Conservation (phyloP, 257 asterid species). For the Nicotiana paniculata region DNA sequence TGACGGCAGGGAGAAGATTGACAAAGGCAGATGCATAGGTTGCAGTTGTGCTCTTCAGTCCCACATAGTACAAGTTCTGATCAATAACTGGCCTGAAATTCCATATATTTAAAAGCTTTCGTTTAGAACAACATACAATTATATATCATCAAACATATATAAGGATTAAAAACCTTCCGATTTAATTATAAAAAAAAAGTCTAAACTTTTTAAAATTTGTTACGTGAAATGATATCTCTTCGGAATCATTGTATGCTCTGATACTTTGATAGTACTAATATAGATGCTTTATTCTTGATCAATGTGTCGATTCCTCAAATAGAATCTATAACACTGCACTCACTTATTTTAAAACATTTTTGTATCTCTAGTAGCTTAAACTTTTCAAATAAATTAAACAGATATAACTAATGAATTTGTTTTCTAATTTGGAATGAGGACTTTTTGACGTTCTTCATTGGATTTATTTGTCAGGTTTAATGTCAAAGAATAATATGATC, state of each 20-base stretch:
- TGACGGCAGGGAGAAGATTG: conserved; percentile 83
- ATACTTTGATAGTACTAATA: not conserved
- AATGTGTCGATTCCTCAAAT: not conserved
- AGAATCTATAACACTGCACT: not conserved
- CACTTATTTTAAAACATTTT: not conserved
- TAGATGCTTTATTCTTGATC: not conserved
- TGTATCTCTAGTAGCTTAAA: not conserved
- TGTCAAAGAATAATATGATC: not conserved
- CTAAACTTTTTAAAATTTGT: not conserved
- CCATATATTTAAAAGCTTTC: not conserved
- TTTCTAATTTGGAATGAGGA: not conserved
- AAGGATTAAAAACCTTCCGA: not conserved
- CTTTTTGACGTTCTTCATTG: not conserved
- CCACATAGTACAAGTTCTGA: conserved; percentile 77
- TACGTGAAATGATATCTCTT: not conserved
- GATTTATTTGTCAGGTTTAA: not conserved
- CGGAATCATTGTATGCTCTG: not conserved
- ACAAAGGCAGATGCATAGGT: conserved; percentile 82
- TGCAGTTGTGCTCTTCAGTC: conserved; percentile 79
- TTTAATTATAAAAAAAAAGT: not conserved
- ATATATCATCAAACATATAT: not conserved
- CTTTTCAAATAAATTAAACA: not conserved
- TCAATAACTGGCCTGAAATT: conserved; percentile 78
- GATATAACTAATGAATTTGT: not conserved
- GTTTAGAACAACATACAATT: not conserved